Conservation (phyloP, 768 basidiomycete genomes). For the Termitomyces sp. region DNA sequence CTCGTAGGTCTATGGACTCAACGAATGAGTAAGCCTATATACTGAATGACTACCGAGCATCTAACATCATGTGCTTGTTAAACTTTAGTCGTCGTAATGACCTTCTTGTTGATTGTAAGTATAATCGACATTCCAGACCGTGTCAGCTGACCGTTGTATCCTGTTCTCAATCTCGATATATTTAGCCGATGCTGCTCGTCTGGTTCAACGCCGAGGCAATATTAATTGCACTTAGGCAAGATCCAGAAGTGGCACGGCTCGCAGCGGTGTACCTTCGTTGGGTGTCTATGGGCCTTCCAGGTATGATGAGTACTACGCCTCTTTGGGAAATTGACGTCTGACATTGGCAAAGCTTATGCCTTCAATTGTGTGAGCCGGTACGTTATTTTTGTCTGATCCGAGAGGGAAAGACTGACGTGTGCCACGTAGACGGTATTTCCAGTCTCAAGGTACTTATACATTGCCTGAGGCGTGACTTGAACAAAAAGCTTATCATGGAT, state of each 20-base stretch:
- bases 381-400: constrained; percentile 6
- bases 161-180: constrained; percentile 20
- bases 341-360: constrained; percentile 36
- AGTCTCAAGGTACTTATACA: constrained; percentile 62
- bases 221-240: constrained; percentile 72
- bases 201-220: constrained; percentile 86
- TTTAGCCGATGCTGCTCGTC: constrained; percentile 53
- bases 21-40: constrained; percentile 61
- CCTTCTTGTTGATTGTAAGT: constrained; percentile 55
- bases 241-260: constrained; percentile 77
- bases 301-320: constrained; percentile 24
- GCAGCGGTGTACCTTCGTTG: constrained; percentile 77
- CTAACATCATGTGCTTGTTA: background rate
- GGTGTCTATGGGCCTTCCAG: constrained; percentile 75
- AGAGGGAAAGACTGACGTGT: background rate
- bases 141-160: constrained; percentile 20
- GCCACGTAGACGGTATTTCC: constrained; percentile 61
- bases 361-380: constrained; percentile 51
- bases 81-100: constrained; percentile 59
- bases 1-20: constrained; percentile 91
- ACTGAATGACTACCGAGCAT: too few species aligned
- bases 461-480: background rate
- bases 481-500: background rate
- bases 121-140: background rate
- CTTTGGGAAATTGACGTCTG: background rate